Conservation (phyloP, 2,329 filamentous ascomycete species). For the Fusarium oxysporum region DNA sequence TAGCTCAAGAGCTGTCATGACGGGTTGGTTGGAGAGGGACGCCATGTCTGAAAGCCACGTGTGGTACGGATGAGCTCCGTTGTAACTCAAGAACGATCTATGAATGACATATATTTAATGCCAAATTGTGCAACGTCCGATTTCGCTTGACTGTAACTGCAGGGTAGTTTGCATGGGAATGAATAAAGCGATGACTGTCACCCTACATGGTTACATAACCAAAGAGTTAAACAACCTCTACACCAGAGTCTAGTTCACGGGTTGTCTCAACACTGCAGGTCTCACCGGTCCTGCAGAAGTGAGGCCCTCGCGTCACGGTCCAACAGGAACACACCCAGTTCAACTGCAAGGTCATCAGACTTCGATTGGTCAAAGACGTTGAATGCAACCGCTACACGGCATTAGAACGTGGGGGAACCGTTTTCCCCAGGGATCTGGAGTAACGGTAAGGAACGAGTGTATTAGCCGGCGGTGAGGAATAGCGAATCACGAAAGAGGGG, state of each 20-base stretch:
- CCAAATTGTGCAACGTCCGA: constrained; percentile 11
- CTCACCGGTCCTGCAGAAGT: constrained; percentile 30
- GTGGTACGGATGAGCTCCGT: constrained; percentile 23
- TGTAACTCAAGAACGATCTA: constrained; percentile 44
- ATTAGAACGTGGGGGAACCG: constrained; percentile 16
- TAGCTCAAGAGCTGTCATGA: constrained; percentile 38
- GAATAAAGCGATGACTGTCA: not conserved
- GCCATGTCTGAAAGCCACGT: constrained; percentile 22
- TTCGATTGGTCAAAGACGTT: constrained; percentile 27
- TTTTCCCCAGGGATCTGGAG: constrained; percentile 10
- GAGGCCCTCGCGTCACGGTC: constrained; percentile 17
- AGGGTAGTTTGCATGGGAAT: not conserved
- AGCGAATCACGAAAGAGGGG: constrained; percentile 18
- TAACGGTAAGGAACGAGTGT: not conserved
- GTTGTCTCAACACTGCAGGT: not conserved
- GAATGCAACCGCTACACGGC: constrained; percentile 26
- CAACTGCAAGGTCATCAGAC: constrained; percentile 6
- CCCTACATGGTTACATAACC: not conserved
- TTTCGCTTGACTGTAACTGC: not conserved
- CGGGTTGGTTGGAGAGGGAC: constrained; percentile 27
- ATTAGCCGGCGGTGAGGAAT: constrained; percentile 22
- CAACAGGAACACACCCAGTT: constrained; percentile 36
- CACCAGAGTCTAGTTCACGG: not conserved
- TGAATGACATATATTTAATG: constrained; percentile 45
- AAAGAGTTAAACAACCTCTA: not conserved